Evolutionary conservation across 1,284 basidiomycete genomes (phyloP), one percentile per base, ranked within the genome.

Genomic region (Phaffia rhodozyma): DNA sequence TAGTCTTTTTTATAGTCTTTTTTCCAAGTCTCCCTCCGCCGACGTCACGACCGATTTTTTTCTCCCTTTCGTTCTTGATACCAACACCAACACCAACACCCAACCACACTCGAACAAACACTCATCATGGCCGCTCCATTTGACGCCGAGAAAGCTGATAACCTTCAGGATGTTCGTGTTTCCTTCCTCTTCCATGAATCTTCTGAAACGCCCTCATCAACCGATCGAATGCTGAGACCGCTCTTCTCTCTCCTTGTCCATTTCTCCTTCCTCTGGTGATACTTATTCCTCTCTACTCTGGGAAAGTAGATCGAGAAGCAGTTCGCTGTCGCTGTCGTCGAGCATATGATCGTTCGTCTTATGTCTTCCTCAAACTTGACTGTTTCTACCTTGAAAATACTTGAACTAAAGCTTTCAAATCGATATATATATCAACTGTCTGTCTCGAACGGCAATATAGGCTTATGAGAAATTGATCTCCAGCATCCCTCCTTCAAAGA

Each of bases 301-400:
- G 38, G 13, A 16, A 43, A 16, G 38, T 75, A 92, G 86, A 94
- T 98, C 70, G 94, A 98, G 79, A 93, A 92, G 82, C 92, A 97
- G 87, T 96, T 94, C 73, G 94, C 94, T 30, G 94, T 98, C 61
- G 91, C 88, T 77, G 91, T 91, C 47, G 92, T 97, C 66, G 91
- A 96, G 74, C 91, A 96, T 70, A 89, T 92, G 62, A 89, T 93
- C 80, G 91, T 89, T 65, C 68, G 79, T 74, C 6, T 20, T 32
- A 7, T 20, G 3, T 60, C 32, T 30, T 9, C 20, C 47, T 64
- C 18, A 68, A 66, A 32, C 6, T 32, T 23, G 54, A 32, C 9
- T 21, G 5, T 9, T 11, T 58, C 16, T 52, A 23, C 29, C 38
- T 4, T 21, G 30, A 52, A 50, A 16, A 30, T 32, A 32, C 27